phyloP scores from a whole-genome alignment of 1,139 yeast genomes.

The Kodamaea suecica region DNA sequence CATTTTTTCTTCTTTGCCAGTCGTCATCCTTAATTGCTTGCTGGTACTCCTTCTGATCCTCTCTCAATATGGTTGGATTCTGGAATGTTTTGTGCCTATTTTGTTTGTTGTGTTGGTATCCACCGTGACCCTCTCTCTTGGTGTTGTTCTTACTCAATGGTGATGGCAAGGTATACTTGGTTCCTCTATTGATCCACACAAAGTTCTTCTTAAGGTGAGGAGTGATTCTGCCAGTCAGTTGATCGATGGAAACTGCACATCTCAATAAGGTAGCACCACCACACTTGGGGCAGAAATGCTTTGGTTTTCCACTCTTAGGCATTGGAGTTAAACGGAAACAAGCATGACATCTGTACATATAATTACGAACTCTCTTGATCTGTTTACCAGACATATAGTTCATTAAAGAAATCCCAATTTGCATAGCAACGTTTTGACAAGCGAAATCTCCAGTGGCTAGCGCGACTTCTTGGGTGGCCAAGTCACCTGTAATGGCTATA shows the following conservation, averaged over 20 bases:
- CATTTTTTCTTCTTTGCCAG: slow-evolving; percentile 85
- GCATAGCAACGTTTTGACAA: slow-evolving; percentile 91
- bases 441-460: slow-evolving; percentile 96
- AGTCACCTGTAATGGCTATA: slow-evolving; percentile 7
- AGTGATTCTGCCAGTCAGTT: slow-evolving; percentile 73
- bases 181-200: slow-evolving; percentile 93
- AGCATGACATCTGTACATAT: slow-evolving; percentile 96
- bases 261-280: slow-evolving; percentile 89
- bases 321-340: slow-evolving; percentile 81
- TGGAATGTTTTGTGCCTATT: slow-evolving; percentile 53
- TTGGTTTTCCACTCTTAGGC: slow-evolving; percentile 70
- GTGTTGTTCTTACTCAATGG: slow-evolving; percentile 66
- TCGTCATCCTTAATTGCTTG: slow-evolving; percentile 83
- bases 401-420: slow-evolving; percentile 82
- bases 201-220: slow-evolving; percentile 92
- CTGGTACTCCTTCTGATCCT: slow-evolving; percentile 91
- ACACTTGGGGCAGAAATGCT: slow-evolving; percentile 94
- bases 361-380: slow-evolving; percentile 81
- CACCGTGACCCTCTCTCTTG: slow-evolving; percentile 66
- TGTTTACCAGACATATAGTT: slow-evolving; percentile 82
- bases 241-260: slow-evolving; percentile 85
- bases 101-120: slow-evolving; percentile 63
- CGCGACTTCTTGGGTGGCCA: slow-evolving; percentile 56
- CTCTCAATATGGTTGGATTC: slow-evolving; percentile 65
- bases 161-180: slow-evolving; percentile 67